These are phyloP conservation scores for Cutaneotrichosporon arboriforme DNA, from an alignment of 1,284 basidiomycete genomes.

Conservation along the genomic window DNA sequence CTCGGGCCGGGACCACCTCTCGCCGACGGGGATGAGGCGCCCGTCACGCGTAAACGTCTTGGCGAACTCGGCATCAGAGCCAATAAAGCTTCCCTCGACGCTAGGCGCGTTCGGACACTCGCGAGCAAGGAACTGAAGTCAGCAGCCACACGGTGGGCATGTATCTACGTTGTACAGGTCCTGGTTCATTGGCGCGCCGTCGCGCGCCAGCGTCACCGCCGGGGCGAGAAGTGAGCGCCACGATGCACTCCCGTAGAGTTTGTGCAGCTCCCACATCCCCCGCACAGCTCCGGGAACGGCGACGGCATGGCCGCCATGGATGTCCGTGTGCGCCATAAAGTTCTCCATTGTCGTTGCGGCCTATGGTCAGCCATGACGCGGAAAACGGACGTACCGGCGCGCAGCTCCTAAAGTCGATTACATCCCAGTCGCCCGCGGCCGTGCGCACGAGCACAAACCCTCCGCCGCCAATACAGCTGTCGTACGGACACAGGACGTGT, in stretches of 20 bases:
- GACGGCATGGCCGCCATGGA: slow-evolving; percentile 27
- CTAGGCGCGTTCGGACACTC: slow-evolving; percentile 8
- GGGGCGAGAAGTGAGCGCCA: slow-evolving; percentile 26
- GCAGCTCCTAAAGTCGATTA: slow-evolving; percentile 28
- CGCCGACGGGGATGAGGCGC: slow-evolving; percentile 22
- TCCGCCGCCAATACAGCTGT: slow-evolving; percentile 46
- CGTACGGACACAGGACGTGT: slow-evolving; percentile 53
- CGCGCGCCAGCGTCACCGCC: slow-evolving; percentile 30
- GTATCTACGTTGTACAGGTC: slow-evolving; percentile 33
- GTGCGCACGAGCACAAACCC: slow-evolving; percentile 32
- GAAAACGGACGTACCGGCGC: slow-evolving; percentile 25
- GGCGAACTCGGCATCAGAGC: slow-evolving; percentile 13
- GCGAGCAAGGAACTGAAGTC: slow-evolving; percentile 10
- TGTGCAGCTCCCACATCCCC: slow-evolving; percentile 30
- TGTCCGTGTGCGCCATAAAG: not conserved
- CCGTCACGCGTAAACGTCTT: slow-evolving; percentile 21
- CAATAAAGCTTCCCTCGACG: slow-evolving; percentile 10
- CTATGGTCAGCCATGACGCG: not conserved
- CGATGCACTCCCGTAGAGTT: slow-evolving; percentile 21
- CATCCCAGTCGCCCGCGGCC: slow-evolving; percentile 15
- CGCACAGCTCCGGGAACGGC: slow-evolving; percentile 34
- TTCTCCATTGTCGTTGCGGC: slow-evolving; percentile 3
- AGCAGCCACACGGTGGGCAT: not conserved
- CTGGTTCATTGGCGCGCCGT: slow-evolving; percentile 59
- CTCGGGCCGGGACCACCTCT: slow-evolving; percentile 26